Evolutionary conservation across 257 asterid genomes (phyloP).

Genomic region (Gentiana straminea): DNA sequence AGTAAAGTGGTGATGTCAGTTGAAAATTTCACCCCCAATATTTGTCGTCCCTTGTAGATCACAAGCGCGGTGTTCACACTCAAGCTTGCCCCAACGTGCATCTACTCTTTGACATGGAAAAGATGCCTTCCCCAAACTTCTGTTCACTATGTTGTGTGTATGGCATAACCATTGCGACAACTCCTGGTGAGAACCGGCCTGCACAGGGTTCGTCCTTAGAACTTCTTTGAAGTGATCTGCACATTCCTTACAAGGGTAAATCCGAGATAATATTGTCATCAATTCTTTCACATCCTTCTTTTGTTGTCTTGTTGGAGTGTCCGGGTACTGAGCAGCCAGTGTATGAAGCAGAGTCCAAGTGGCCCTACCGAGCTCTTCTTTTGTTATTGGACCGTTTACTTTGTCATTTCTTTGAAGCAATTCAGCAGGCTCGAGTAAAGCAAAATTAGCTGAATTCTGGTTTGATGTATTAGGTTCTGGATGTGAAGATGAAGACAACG

Average conservation of each 20-base stretch:
- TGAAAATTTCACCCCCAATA: conserved; percentile 22
- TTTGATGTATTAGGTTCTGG: conserved; percentile 3
- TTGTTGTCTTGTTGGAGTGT: conserved; percentile 91
- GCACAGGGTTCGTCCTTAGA: conserved; percentile 69
- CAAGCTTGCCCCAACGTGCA: conserved; percentile 97
- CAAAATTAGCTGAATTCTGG: conserved; percentile 8
- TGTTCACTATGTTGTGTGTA: conserved; percentile 77
- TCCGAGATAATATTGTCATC: conserved; percentile 84
- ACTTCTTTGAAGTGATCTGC: conserved; percentile 97
- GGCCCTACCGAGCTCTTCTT: conserved; percentile 92
- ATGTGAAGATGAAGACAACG: conserved; percentile 15
- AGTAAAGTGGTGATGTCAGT: conserved; percentile 10
- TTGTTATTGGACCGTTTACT: conserved; percentile 48
- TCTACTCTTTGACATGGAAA: conserved; percentile 86
- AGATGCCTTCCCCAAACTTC: conserved; percentile 65
- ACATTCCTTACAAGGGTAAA: conserved; percentile 91
- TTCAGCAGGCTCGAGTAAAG: conserved; percentile 21
- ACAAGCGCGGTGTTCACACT: conserved; percentile 77
- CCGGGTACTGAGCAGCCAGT: conserved; percentile 98
- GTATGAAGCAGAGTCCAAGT: conserved; percentile 98
- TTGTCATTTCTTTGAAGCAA: conserved; percentile 24
- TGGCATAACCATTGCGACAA: conserved; percentile 84
- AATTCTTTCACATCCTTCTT: conserved; percentile 90
- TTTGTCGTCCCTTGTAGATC: conserved; percentile 59
- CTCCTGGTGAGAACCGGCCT: conserved; percentile 74